A percentile compares a stretch with the other conserved stretches of the same genome.
phyloP scores from a whole-genome alignment of 495 filamentous ascomycete genomes.

The Polyplosphaeria fusca region DNA sequence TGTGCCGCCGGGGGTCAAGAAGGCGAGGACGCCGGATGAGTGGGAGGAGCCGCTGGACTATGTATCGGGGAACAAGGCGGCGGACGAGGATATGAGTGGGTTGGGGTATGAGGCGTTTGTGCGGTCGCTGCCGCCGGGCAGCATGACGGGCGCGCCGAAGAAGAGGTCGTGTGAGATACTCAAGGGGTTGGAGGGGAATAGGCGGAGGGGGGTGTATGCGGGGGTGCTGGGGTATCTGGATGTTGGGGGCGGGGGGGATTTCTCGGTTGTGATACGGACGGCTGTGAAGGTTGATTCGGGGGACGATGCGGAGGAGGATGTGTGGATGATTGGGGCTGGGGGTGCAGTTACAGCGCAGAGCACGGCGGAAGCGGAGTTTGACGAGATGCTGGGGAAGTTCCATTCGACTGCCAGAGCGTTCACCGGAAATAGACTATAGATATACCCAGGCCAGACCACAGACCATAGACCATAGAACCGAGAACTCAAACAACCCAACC shows the following conservation, averaged over 20 bases:
- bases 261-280: constrained; percentile 81
- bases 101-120: constrained; percentile 73
- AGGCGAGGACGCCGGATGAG: constrained; percentile 40
- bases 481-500: too few species aligned
- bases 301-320: constrained; percentile 28
- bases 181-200: constrained; percentile 58
- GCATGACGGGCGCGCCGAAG: constrained; percentile 95
- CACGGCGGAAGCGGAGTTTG: constrained; percentile 72
- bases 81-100: not conserved
- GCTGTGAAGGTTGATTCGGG: constrained; percentile 60
- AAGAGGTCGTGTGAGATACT: constrained; percentile 83
- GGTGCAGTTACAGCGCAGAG: constrained; percentile 84
- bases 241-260: constrained; percentile 79
- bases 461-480: too few species aligned
- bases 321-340: constrained; percentile 85
- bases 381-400: constrained; percentile 87
- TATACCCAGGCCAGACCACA: too few species aligned
- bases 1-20: constrained; percentile 43
- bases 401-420: constrained; percentile 58
- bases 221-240: constrained; percentile 88
- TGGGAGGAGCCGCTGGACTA: constrained; percentile 32
- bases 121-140: constrained; percentile 76
- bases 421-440: too few species aligned
- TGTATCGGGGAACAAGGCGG: constrained; percentile 20
- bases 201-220: constrained; percentile 75